A percentile compares a stretch with the other conserved stretches of the same genome.
Evolutionary conservation across 2,329 filamentous ascomycete species (phyloP).

Genomic region (Cordyceps sp.): DNA sequence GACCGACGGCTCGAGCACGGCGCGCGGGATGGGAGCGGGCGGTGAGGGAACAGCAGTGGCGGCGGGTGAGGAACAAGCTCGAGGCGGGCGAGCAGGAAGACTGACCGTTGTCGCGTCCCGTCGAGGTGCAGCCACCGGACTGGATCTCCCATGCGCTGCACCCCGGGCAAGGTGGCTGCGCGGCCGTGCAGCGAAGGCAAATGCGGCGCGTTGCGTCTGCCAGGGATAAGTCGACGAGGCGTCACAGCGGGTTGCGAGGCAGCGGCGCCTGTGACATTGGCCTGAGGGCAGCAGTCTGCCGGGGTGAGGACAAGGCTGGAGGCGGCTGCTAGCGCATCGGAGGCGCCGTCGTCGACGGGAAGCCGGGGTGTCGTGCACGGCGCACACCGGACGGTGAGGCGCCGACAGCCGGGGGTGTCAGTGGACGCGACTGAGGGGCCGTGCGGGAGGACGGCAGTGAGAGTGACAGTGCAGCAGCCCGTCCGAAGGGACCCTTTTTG

Average conservation of each 20-base stretch:
- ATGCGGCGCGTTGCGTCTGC: neutral
- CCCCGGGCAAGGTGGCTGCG: neutral
- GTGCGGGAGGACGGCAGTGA: no score
- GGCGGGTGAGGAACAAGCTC: slow-evolving; percentile 1
- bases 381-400: neutral
- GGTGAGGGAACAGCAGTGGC: no score
- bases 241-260: no score
- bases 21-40: no score
- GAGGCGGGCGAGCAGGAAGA: neutral
- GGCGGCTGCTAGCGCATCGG: neutral
- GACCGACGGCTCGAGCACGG: no score
- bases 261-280: no score
- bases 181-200: neutral
- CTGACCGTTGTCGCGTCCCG: neutral
- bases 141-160: slow-evolving; percentile 5
- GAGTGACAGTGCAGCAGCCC: no score
- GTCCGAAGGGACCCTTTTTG: no score
- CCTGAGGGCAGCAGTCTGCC: no score
- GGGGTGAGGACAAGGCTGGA: no score
- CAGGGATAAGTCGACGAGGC: neutral
- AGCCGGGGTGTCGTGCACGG: neutral
- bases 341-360: neutral
- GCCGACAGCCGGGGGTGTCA: neutral
- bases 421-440: no score
- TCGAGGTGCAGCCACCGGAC: slow-evolving; percentile 7